These are phyloP conservation scores for Lactarius quietus DNA, from an alignment of 768 basidiomycete species.

Conservation along the genomic window DNA sequence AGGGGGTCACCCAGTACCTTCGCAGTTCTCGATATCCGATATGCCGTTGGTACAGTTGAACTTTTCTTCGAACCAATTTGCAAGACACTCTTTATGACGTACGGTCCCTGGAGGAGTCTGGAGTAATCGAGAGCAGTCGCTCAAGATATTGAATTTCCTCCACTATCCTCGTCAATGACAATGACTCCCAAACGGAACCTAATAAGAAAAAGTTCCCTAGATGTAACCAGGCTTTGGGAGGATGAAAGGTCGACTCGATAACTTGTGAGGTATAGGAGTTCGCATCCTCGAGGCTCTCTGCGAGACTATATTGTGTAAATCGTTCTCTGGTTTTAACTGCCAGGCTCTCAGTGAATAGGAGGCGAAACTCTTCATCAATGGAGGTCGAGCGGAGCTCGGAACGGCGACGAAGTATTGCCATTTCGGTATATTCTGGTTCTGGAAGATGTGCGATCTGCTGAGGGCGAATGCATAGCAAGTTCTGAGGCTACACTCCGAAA, in stretches of 20 bases:
- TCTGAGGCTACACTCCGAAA: neutral
- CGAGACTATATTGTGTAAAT: neutral
- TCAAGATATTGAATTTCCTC: too few species aligned
- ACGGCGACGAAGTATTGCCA: neutral
- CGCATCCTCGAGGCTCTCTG: neutral
- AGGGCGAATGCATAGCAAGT: neutral
- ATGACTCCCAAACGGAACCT: too few species aligned
- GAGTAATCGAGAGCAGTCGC: too few species aligned
- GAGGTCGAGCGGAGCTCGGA: neutral
- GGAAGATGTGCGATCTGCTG: neutral
- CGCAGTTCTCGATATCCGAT: too few species aligned
- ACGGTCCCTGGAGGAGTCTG: too few species aligned
- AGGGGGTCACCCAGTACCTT: too few species aligned
- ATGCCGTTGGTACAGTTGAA: too few species aligned
- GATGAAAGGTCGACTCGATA: neutral
- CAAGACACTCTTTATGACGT: too few species aligned
- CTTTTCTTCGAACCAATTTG: too few species aligned
- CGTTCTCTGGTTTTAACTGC: neutral
- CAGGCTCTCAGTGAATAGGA: neutral
- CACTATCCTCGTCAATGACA: too few species aligned
- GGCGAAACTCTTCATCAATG: neutral
- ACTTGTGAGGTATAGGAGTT: neutral
- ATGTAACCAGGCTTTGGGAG: neutral
- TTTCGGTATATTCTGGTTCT: neutral
- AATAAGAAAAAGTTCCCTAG: neutral